Base-by-base conservation (phyloP, 768 basidiomycete genomes). In the Podaxis sp. region DNA sequence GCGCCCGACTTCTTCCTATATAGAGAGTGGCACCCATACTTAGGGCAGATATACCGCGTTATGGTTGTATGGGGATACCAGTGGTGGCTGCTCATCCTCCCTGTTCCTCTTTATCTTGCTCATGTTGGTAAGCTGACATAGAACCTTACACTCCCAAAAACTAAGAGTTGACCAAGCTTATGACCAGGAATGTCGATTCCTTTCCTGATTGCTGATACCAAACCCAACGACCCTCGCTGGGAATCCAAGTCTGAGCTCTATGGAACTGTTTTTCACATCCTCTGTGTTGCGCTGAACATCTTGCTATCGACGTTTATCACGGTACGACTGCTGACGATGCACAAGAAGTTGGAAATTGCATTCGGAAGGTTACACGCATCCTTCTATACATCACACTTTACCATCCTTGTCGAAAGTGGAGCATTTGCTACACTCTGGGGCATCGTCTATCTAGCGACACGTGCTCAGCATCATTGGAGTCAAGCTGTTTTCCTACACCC, bases 401-500 rank as follows among this genome's bases (percentile, higher is more conserved):
- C 76, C 2, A 67, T 70, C 35, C 72, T 76, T 42, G 76, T 77
- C n/a, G 77, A 78, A 61, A 75, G 75, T 55, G 76, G 75, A 13
- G 72, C 70, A 6, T 69, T 78, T 35, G 74, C 75, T 62, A 75
- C 77, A 0, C 6, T 75, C 0, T 78, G 77, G 77, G 59, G 63
- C 4, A 57, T 69, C 14, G 61, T 63, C 21, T 71, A 73, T 57
- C 61, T 78, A 46, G 67, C 71, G 46, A 38, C 69, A 32, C 65
- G 63, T n/a, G 63, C 62, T 9, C 61, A 59, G n/a, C 44, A 63
- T 0, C 71, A 64, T 37, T 71, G 70, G 68, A 59, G 67, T 32
- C 63, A 71, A 57, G 68, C 72, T 50, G 64, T 71, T 11, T 74
- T 78, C 63, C 64, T 69, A 32, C 70, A 73, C 48, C 70, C 77